Evolutionary conservation across 768 basidiomycete genomes (phyloP), one percentile per base, ranked within the genome.

Genomic region (Mycena vulgaris): DNA sequence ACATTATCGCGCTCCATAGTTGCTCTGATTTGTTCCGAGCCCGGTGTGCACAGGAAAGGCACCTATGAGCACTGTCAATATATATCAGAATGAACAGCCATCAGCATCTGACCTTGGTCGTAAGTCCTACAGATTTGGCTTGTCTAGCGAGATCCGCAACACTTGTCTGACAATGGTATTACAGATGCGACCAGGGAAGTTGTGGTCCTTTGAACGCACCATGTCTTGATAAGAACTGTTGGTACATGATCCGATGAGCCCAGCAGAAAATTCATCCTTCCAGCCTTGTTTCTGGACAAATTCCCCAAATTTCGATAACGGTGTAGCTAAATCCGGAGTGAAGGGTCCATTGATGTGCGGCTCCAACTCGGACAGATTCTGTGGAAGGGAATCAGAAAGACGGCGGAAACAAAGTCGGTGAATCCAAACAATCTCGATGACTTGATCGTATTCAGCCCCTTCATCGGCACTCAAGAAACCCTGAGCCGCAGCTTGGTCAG

Each of bases 141-240:
- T 99, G 97, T 75, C 88, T 83, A 8, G 97, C 97, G 65, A 99
- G 88, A 73, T 95, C 92, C 10, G 96, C 95, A 42, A 97, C 97
- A 69, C 94, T 90, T 10, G 96, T 96, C 96, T 96, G 76, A 33
- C 52, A 39, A 19, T 63, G 14, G 57, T 68, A 56, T 55, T 69
- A 70, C 75, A 42, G 19, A 48, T 11, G 47, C 23, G 35, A 69
- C 25, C n/a, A 10, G 16, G 53, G 16, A 35, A 19, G 13, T 42
- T 23, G 28, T 27, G 2, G 14, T 21, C 23, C 6, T 16, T 30
- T 6, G 9, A 40, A 1, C 63, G 14, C 69, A 94, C 95, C 95
- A 96, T 92, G 77, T 96, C 95, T 79, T 97, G 95, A 78, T 99
- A 99, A 7, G 96, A 98, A 68, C 96, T 98, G 80, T 99, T 99